Evolutionary conservation across 1,284 basidiomycete species (phyloP).

Genomic region (Sanghuangporus baumii): DNA sequence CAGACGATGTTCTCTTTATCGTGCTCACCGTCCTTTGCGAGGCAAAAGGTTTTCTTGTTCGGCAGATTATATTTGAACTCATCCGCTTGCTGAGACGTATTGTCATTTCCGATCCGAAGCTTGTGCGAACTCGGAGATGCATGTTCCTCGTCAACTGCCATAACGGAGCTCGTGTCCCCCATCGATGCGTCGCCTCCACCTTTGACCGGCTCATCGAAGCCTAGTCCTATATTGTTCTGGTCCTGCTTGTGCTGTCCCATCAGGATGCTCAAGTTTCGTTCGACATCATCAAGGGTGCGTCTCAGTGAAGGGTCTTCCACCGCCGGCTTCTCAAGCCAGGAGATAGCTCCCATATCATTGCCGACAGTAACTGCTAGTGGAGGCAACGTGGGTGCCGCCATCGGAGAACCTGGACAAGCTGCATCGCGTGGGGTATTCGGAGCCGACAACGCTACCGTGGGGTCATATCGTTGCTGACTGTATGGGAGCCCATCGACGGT

Average conservation of each 20-base stretch:
- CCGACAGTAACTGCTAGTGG: neutral
- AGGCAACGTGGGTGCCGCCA: neutral
- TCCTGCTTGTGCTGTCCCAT: conserved; percentile 18
- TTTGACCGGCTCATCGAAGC: neutral
- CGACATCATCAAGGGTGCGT: conserved; percentile 39
- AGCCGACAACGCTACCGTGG: neutral
- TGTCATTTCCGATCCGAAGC: neutral
- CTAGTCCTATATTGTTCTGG: conserved; percentile 1
- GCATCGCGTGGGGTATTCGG: neutral
- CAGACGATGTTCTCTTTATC: conserved; percentile 11
- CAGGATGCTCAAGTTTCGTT: conserved; percentile 37
- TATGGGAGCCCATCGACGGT: conserved; percentile 16
- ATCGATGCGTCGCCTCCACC: neutral
- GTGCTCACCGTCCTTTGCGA: neutral
- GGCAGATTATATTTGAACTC: conserved; percentile 14
- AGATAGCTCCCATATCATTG: neutral
- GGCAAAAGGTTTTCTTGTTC: conserved; percentile 11
- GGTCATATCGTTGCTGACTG: conserved; percentile 10
- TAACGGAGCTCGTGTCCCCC: neutral
- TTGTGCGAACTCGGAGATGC: neutral
- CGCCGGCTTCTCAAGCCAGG: conserved; percentile 32
- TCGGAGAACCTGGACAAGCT: conserved; percentile 5
- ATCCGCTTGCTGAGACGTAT: neutral
- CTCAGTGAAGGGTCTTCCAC: conserved; percentile 36
- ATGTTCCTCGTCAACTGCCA: conserved; percentile 4